Evolutionary conservation across 192 early-diverging fungal species (phyloP).

Genomic region (Coemansia sp.): DNA sequence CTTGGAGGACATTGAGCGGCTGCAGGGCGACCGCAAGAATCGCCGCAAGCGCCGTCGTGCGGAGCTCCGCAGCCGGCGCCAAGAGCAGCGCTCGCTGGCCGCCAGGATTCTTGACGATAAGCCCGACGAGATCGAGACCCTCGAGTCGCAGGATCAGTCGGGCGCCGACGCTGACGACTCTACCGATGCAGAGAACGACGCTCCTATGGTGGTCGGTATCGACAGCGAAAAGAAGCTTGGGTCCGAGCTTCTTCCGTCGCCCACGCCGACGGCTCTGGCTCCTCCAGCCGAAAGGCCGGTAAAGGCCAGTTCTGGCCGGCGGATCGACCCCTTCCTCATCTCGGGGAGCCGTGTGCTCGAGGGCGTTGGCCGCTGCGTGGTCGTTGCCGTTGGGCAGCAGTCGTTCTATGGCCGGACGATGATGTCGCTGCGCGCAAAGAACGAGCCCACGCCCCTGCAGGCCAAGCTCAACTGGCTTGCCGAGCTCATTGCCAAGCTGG

Average conservation of each 20-base stretch:
- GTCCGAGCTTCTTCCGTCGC: not conserved
- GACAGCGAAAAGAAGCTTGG: not conserved
- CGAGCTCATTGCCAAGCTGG: slow-evolving; percentile 90
- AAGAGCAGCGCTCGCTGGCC: slow-evolving; percentile 33
- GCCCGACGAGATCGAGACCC: slow-evolving; percentile 20
- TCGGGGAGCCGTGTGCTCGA: slow-evolving; percentile 89
- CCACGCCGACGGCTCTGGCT: not conserved
- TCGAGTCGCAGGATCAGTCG: slow-evolving; percentile 15
- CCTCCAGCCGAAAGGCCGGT: slow-evolving; percentile 3
- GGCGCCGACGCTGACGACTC: slow-evolving; percentile 43
- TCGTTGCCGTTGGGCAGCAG: slow-evolving; percentile 78
- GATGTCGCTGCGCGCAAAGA: slow-evolving; percentile 79
- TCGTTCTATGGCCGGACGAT: slow-evolving; percentile 86
- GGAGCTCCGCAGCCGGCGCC: slow-evolving; percentile 42
- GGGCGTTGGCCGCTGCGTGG: slow-evolving; percentile 80
- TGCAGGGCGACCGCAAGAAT: slow-evolving; percentile 24
- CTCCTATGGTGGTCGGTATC: not conserved
- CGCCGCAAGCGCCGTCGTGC: slow-evolving; percentile 37
- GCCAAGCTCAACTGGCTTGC: slow-evolving; percentile 83
- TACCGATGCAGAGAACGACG: slow-evolving; percentile 29
- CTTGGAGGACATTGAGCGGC: slow-evolving; percentile 43
- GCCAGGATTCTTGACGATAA: slow-evolving; percentile 8
- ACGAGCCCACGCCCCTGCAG: slow-evolving; percentile 89
- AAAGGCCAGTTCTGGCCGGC: slow-evolving; percentile 32
- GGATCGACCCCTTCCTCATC: slow-evolving; percentile 75